A percentile compares a stretch with the other conserved stretches of the same genome.
Evolutionary conservation across 2,329 filamentous ascomycete genomes (phyloP).

Genomic region (Niveomyces coronatus): DNA sequence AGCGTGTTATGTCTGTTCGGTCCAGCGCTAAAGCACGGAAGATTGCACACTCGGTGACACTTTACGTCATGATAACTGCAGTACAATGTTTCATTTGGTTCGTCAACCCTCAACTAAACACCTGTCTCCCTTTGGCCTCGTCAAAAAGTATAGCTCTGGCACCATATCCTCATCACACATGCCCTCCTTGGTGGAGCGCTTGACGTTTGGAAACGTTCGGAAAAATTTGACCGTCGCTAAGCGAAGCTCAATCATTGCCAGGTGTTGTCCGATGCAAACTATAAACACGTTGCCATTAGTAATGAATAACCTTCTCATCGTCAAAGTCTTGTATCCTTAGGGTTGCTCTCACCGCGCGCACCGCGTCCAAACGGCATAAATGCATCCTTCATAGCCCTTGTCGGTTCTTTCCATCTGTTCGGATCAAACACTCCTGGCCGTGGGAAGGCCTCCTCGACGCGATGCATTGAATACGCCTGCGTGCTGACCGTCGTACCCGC

Average conservation of each 20-base stretch:
- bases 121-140: conserved; percentile 20
- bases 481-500: conserved; percentile 28
- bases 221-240: conserved; percentile 43
- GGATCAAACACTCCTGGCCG: conserved; percentile 26
- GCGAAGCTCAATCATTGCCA: conserved; percentile 46
- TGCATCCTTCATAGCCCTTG: conserved; percentile 33
- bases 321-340: neutral
- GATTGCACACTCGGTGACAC: too few relatives aligned
- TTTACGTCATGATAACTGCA: too few relatives aligned
- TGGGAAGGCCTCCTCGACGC: conserved; percentile 28
- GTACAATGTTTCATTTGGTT: too few relatives aligned
- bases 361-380: conserved; percentile 45
- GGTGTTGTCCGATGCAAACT: conserved; percentile 45
- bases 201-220: conserved; percentile 29
- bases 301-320: neutral
- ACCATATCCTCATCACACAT: conserved; percentile 28
- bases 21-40: too few relatives aligned
- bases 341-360: conserved; percentile 26
- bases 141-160: conserved; percentile 22
- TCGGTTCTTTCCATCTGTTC: conserved; percentile 27
- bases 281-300: neutral
- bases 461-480: conserved; percentile 38
- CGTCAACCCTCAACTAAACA: conserved; percentile 20
- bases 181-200: conserved; percentile 20
- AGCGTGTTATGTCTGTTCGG: too few relatives aligned